Evolutionary conservation across 2,329 filamentous ascomycete genomes (phyloP), one percentile per base, ranked within the genome.

Genomic region (Penicillium psychrosexuale): DNA sequence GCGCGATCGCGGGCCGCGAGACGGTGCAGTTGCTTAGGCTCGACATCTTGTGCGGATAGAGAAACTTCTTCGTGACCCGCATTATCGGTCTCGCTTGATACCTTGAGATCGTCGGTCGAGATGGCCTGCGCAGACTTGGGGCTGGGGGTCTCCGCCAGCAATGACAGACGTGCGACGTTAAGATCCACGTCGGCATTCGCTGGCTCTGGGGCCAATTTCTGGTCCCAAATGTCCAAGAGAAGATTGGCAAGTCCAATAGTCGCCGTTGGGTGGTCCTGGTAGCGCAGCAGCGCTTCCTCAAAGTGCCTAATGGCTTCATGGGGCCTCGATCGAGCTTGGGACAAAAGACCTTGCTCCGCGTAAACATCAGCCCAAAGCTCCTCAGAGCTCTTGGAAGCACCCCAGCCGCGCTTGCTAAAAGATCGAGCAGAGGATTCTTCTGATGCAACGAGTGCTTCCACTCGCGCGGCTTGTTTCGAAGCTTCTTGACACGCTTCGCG

Each of bases 1-100:
- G 94, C 94, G 47, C 94, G 84, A 69, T 97, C 94, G 19, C 93
- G 85, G 15, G 92, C 90, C 3, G 92, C 90, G n/a, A 97, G 83
- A 11, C 91, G 85, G 70, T 94, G 91, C 33, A 91, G 80, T 15
- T 88, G 82, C 15, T 87, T 88, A 4, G 91, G 81, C 1, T 85
- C 85, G 49, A 64, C 61, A 34, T 80, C 72, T 50, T 70, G 72
- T 54, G 58, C 51, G 6, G 62, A 64, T 9, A 47, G 44, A 30
- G 56, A 47, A 17, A 39, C 34, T 22, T 61, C 55, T 11, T 47
- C 46, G 3, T 51, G 33, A 3, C 28, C 30, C 31, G 28, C 45
- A 6, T 55, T 58, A 27, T 57, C 38, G 19, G 47, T 31, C n/a
- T 28, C 48, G 8, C 49, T 48, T 22, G 53, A 28, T 15, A 38